Evolutionary conservation across 2,329 filamentous ascomycete genomes (phyloP).

Genomic region (Thelonectria discophora): DNA sequence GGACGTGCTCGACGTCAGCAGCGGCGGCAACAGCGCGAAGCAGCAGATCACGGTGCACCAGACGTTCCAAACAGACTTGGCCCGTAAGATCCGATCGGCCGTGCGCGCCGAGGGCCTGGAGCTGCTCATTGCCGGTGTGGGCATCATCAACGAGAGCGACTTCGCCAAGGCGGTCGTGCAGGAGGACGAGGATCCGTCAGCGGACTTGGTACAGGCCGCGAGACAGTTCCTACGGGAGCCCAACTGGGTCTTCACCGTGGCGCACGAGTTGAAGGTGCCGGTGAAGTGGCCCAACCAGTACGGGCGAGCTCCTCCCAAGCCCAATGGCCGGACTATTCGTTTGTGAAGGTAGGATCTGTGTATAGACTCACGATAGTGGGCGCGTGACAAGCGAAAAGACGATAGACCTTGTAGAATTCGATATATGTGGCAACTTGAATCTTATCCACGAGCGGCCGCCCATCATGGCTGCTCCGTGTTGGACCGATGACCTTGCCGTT

Average conservation of each 20-base stretch:
- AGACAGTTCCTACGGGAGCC: constrained; percentile 85
- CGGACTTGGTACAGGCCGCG: constrained; percentile 78
- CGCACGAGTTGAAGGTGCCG: constrained; percentile 74
- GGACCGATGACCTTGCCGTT: constrained; percentile 3
- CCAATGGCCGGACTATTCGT: constrained; percentile 1
- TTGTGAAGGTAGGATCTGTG: background rate
- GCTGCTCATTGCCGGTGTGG: constrained; percentile 78
- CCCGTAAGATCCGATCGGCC: constrained; percentile 74
- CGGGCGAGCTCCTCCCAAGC: constrained; percentile 30
- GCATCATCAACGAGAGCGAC: constrained; percentile 74
- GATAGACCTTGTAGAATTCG: background rate
- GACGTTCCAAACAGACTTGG: constrained; percentile 79
- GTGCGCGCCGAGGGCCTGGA: constrained; percentile 57
- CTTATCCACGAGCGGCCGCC: background rate
- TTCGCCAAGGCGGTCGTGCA: constrained; percentile 70
- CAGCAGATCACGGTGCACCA: constrained; percentile 69
- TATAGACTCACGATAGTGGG: background rate
- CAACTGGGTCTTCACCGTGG: constrained; percentile 77
- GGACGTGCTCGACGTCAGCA: constrained; percentile 85
- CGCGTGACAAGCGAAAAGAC: background rate
- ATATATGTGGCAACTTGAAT: background rate
- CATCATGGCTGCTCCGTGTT: background rate
- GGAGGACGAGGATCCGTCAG: constrained; percentile 54
- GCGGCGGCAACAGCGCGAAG: constrained; percentile 72
- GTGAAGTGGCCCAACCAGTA: constrained; percentile 79